Evolutionary conservation across 257 asterid species (phyloP).

Genomic region (Nyctanthes arbortristis): DNA sequence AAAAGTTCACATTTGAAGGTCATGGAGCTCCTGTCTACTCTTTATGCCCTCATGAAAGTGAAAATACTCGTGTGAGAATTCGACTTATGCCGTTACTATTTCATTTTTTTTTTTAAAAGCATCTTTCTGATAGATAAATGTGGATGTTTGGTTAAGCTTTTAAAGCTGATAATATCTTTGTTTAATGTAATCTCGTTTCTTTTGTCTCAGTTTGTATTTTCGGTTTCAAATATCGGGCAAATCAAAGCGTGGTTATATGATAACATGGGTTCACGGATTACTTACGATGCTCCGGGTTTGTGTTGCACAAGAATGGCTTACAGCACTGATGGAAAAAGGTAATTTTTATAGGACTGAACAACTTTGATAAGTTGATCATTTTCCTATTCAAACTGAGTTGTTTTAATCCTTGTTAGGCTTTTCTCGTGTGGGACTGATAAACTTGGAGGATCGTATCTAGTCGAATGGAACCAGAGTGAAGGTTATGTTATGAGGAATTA

Average conservation of each 20-base stretch:
- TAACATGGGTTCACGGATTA: slow-evolving; percentile 39
- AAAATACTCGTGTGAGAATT: slow-evolving; percentile 44
- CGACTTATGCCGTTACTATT: background rate
- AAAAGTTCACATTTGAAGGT: slow-evolving; percentile 58
- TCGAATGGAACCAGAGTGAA: slow-evolving; percentile 65
- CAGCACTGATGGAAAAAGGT: slow-evolving; percentile 61
- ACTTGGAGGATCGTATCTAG: slow-evolving; percentile 55
- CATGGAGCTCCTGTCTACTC: slow-evolving; percentile 71
- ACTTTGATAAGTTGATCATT: background rate
- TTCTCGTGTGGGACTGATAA: slow-evolving; percentile 75
- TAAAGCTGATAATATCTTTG: too few species aligned
- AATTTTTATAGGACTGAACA: slow-evolving; percentile 16
- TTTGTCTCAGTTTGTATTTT: slow-evolving; percentile 53
- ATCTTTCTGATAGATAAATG: slow-evolving; percentile 5
- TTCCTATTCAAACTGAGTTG: slow-evolving; percentile 26
- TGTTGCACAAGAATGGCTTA: slow-evolving; percentile 65
- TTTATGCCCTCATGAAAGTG: slow-evolving; percentile 54
- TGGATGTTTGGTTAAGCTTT: too few species aligned
- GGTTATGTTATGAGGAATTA: slow-evolving; percentile 51
- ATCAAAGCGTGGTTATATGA: slow-evolving; percentile 72
- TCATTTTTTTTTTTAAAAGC: background rate
- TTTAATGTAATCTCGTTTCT: background rate
- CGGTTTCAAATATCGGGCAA: slow-evolving; percentile 67
- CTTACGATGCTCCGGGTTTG: slow-evolving; percentile 51
- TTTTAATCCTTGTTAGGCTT: slow-evolving; percentile 40